phyloP scores from a whole-genome alignment of 2,329 filamentous ascomycete genomes.

The Fusarium camptoceras region DNA sequence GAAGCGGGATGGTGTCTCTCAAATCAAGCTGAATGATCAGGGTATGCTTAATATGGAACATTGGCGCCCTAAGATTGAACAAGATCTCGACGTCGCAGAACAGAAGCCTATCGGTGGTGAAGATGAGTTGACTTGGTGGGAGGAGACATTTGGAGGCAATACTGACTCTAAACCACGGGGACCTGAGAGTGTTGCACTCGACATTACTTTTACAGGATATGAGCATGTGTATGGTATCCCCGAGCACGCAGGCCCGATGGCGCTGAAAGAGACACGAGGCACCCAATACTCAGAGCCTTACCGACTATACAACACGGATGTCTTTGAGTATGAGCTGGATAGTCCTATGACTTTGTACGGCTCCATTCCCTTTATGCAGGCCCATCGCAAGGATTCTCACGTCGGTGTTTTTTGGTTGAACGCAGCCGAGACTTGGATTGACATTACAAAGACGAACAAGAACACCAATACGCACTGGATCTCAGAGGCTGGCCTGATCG shows the following conservation, averaged over 20 bases:
- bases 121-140: slow-evolving; percentile 96
- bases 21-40: slow-evolving; percentile 90
- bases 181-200: slow-evolving; percentile 89
- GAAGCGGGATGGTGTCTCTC: slow-evolving; percentile 81
- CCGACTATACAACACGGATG: slow-evolving; percentile 93
- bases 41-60: slow-evolving; percentile 94
- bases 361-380: slow-evolving; percentile 98
- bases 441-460: slow-evolving; percentile 84
- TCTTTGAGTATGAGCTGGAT: slow-evolving; percentile 97
- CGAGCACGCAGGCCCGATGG: slow-evolving; percentile 88
- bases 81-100: slow-evolving; percentile 42
- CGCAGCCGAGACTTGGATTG: slow-evolving; percentile 96
- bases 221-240: slow-evolving; percentile 94
- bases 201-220: slow-evolving; percentile 93
- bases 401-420: slow-evolving; percentile 99
- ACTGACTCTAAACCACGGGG: slow-evolving; percentile 96
- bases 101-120: slow-evolving; percentile 60
- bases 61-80: slow-evolving; percentile 89
- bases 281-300: slow-evolving; percentile 91
- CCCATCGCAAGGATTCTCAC: slow-evolving; percentile 90
- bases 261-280: slow-evolving; percentile 87
- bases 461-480: slow-evolving; percentile 96
- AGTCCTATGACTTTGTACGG: slow-evolving; percentile 99
- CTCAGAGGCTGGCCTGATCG: slow-evolving; percentile 88
- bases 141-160: slow-evolving; percentile 94